Percentiles rank a stretch among this genome's conserved stretches.
These are phyloP conservation scores for Citrus mangshanensis DNA, from an alignment of 345 rosid genomes.

Conservation along the genomic window DNA sequence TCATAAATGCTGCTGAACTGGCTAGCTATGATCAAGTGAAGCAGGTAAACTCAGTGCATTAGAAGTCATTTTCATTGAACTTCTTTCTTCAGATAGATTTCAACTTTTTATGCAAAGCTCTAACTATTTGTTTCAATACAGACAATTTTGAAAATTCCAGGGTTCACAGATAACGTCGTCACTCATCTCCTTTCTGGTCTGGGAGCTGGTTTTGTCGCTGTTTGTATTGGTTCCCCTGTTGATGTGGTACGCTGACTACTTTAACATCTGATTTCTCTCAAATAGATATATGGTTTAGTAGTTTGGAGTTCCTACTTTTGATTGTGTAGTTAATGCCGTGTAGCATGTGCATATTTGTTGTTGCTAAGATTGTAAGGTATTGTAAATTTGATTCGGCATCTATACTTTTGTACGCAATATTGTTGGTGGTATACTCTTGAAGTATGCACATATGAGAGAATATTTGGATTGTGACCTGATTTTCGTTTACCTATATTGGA, in stretches of 20 bases:
- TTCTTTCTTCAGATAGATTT: conserved; percentile 8
- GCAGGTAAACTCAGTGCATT: conserved; percentile 42
- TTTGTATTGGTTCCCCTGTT: conserved; percentile 97
- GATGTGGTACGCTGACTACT: conserved; percentile 74
- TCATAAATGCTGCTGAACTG: conserved; percentile 95
- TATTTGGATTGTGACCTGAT: conserved; percentile 2
- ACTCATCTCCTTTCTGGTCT: conserved; percentile 93
- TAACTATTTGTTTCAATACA: conserved; percentile 35
- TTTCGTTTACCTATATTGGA: background rate
- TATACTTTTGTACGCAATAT: background rate
- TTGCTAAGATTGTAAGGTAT: background rate
- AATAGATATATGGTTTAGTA: background rate
- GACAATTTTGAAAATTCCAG: conserved; percentile 92
- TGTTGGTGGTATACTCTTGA: background rate
- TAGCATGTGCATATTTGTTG: background rate
- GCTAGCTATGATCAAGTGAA: conserved; percentile 99
- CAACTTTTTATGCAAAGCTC: background rate
- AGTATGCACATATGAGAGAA: background rate
- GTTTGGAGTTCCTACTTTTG: conserved; percentile 4
- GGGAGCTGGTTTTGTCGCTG: conserved; percentile 98
- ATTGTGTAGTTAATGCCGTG: background rate
- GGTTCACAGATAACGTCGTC: conserved; percentile 86
- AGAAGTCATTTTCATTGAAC: background rate
- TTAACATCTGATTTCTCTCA: conserved; percentile 8
- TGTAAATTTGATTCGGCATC: background rate